Percentiles rank a stretch among this genome's conserved stretches.
Evolutionary conservation across 495 filamentous ascomycete genomes (phyloP).

Genomic region (Penicillium paxilli): DNA sequence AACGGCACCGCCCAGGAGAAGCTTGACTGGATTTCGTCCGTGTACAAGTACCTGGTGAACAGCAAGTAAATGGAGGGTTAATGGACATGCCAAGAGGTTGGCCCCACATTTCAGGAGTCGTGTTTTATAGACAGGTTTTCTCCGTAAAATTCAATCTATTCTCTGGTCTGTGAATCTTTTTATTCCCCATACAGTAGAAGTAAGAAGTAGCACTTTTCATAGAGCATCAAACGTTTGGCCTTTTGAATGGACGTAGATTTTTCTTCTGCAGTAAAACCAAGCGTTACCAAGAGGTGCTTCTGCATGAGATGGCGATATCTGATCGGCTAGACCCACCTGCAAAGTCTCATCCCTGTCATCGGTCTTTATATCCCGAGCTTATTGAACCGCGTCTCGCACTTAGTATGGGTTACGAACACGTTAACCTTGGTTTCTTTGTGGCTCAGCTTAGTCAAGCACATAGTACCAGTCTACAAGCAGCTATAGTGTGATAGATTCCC

Average conservation of each 20-base stretch:
- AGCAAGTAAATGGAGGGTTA: constrained; percentile 3
- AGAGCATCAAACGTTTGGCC: not conserved
- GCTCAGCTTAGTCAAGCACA: no score
- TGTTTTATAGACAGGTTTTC: not conserved
- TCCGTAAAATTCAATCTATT: not conserved
- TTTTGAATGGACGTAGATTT: no score
- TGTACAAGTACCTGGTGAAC: constrained; percentile 24
- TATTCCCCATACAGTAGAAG: not conserved
- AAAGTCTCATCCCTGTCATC: constrained; percentile 3
- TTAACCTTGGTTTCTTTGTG: no score
- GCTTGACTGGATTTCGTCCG: constrained; percentile 23
- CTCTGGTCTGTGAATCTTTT: not conserved
- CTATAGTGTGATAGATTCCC: no score
- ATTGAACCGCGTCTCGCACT: no score
- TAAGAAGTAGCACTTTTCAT: no score
- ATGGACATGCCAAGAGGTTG: not conserved
- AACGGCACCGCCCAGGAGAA: constrained; percentile 28
- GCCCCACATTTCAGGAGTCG: not conserved
- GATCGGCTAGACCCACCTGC: constrained; percentile 1
- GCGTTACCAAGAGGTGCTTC: not conserved
- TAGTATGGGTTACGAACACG: no score
- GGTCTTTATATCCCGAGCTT: no score
- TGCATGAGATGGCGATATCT: not conserved
- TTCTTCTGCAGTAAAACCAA: not conserved
- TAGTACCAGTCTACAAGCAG: no score